Evolutionary conservation across 225 moss, liverwort and hornwort genomes (phyloP), one percentile per base, ranked within the genome.

Genomic region (Pseudoscleropodium purum): DNA sequence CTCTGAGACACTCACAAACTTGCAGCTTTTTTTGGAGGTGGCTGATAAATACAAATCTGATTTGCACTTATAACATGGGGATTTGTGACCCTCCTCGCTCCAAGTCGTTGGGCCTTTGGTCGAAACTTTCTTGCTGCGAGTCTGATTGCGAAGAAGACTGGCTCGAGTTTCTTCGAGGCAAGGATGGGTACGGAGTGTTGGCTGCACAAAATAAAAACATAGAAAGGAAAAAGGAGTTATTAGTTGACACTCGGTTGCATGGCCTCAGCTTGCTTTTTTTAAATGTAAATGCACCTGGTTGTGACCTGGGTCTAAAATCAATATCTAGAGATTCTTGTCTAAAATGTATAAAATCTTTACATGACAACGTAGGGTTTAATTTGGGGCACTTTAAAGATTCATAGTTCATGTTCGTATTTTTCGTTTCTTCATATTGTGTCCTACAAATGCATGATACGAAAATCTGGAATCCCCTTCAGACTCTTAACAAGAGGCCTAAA

Each of bases 61-160:
- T 36, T 61, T 30, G 56, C 37, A 67, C 39, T 37, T 70, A 81
- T 17, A 92, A 64, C 89, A 93, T 91, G 33, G 91, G 91, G 49
- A 88, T 84, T 30, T 92, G 75, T 43, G 92, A 91, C 13, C 64
- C 63, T 81, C 93, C 92, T 88, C 92, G 88, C 85, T 93, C 93
- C 75, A 92, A 79, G 75, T 92, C 88, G 77, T 79, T 77, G 15
- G 52, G 15, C 83, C 85, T 83, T 37, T 69, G 66, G 3, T 87
- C 68, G 21, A 2, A 26, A 20, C 11, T 41, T 52, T 21, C 84
- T 67, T 24, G 30, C 47, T 51, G 73, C 3, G 86, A 52, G 56
- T 41, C 24, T 78, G 70, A 36, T 39, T 80, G 89, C 20, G 39
- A 79, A 69, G 39, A 78, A 70, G 87, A 64, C 24, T 81, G 57